Conservation (phyloP, 306 rosid species). For the Quercus rubra region DNA sequence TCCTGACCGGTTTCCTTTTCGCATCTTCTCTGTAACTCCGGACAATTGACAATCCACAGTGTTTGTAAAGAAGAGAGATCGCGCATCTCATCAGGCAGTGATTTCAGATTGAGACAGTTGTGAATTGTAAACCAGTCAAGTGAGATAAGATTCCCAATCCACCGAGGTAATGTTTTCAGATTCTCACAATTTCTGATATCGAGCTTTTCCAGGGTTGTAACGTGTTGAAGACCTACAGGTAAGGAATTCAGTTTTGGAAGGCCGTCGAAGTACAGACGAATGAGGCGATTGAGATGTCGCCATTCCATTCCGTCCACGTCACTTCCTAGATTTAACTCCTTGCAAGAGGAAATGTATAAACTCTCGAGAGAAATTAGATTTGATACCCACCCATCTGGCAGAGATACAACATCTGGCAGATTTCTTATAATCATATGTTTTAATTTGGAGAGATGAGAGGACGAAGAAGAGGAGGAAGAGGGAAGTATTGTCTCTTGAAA, state of each 20-base stretch:
- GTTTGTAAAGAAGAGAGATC: neutral
- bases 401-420: too few relatives aligned
- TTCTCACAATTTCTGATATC: rapidly evolving
- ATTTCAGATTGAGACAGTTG: neutral
- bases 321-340: too few relatives aligned
- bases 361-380: rapidly evolving
- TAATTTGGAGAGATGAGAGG: too few relatives aligned
- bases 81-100: neutral
- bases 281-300: neutral
- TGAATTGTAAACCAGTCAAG: rapidly evolving
- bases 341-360: rapidly evolving
- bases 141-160: neutral
- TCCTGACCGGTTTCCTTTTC: neutral
- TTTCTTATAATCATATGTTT: rapidly evolving
- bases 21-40: neutral
- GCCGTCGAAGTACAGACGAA: rapidly evolving
- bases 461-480: too few relatives aligned
- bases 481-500: neutral
- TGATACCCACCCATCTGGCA: too few relatives aligned
- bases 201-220: neutral
- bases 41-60: rapidly evolving
- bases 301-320: neutral
- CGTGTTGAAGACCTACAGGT: neutral
- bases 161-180: neutral
- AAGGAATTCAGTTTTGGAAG: constrained; percentile 4